phyloP scores from a whole-genome alignment of 1,139 yeast genomes.

The Geotrichum phurueaensis region DNA sequence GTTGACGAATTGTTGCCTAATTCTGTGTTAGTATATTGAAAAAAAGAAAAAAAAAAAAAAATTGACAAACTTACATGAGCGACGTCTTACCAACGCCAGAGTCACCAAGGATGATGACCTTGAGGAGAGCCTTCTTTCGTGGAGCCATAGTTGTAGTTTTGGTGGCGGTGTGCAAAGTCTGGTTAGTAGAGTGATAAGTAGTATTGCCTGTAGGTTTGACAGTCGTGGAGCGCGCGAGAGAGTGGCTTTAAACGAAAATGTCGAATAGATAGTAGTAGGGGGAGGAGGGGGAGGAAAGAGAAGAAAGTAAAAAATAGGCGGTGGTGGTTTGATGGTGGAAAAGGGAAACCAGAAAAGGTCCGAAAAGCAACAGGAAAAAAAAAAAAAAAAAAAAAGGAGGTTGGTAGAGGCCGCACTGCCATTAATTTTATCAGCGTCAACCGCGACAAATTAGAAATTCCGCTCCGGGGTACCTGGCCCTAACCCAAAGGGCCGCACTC shows the following conservation, averaged over 20 bases:
- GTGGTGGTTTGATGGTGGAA: neutral
- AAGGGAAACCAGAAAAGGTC: neutral
- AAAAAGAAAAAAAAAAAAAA: neutral
- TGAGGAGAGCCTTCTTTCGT: slow-evolving; percentile 83
- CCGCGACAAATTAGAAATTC: neutral
- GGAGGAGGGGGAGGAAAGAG: too few relatives aligned
- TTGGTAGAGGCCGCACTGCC: neutral
- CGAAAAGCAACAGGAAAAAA: neutral
- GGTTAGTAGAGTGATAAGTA: neutral
- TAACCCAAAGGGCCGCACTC: slow-evolving; percentile 2
- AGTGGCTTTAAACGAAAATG: too few relatives aligned
- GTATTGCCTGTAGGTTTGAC: neutral
- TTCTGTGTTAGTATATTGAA: neutral
- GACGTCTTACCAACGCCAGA: slow-evolving; percentile 98
- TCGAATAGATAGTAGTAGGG: too few relatives aligned
- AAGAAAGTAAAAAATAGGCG: too few relatives aligned
- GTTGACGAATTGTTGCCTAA: slow-evolving; percentile 85
- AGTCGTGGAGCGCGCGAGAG: too few relatives aligned
- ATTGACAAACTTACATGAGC: slow-evolving; percentile 45
- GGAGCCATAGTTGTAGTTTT: slow-evolving; percentile 51
- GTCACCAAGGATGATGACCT: slow-evolving; percentile 92
- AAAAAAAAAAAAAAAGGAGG: neutral
- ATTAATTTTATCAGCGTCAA: neutral
- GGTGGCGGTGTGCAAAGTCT: neutral
- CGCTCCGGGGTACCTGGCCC: neutral